Base-by-base conservation (phyloP, 805 yeast species). In the Teunomyces panamensis region DNA sequence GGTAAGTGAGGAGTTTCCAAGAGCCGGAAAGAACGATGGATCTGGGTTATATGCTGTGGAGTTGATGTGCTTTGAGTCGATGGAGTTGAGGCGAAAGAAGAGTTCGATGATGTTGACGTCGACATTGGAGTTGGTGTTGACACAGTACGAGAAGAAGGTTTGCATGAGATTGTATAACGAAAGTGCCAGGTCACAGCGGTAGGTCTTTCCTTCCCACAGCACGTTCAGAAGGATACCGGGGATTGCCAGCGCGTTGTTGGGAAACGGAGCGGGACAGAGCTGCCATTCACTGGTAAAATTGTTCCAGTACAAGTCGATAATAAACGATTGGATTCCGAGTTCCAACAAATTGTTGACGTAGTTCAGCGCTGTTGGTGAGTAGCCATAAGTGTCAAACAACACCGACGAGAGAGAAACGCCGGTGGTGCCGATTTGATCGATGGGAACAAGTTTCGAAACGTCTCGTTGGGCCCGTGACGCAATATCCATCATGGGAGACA, bases 291-390 rank as follows among this genome's bases (percentile, higher is more conserved):
- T 42, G 3, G 71, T 63, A 36, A 64, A 55, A 43, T 77, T 79
- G 55, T 78, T 79, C 73, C 80, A 78, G 59, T 82, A 83, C 26
- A 84, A 46, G 56, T 85, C 87, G 3, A 83, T 44, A 46, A 68
- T 63, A n/a, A 81, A 59, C 0, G 73, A 61, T 45, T 74, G 76
- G 0, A 75, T 64, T 0, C 87, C 87, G 2, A 63, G 62, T 32
- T 60, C 55, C 37, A 84, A 46, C 33, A 60, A 43, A 32, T 49
- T 37, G 16, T 46, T 24, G 2, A 67, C 45, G 26, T 52, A 47
- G n/a, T 47, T 39, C 35, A 65, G 39, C 5, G 65, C 39, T 7
- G 42, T 45, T 9, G 30, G 13, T 6, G 56, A 49, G 52, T 71
- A 71, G 7, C 46, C 48, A 37, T 30, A 29, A 24, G 46, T 43